These are phyloP conservation scores for Amylostereum areolatum DNA, from an alignment of 1,284 basidiomycete genomes.

Conservation along the genomic window DNA sequence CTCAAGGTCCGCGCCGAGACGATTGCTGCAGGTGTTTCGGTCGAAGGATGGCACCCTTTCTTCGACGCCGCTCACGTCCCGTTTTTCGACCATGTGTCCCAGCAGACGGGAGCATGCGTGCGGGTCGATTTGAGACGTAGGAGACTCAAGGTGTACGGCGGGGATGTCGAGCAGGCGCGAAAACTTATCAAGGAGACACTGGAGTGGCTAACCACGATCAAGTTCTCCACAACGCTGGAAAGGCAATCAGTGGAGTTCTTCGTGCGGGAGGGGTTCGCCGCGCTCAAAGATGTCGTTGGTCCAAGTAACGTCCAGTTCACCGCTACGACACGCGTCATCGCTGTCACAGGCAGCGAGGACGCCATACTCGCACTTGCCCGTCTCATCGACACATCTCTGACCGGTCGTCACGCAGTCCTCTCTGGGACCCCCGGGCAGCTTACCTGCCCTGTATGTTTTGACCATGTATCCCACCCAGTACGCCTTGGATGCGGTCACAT, in stretches of 20 bases:
- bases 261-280: slow-evolving; percentile 37
- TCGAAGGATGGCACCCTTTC: slow-evolving; percentile 43
- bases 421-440: no score
- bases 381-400: slow-evolving; percentile 35
- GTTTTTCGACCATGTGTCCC: slow-evolving; percentile 29
- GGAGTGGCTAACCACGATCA: slow-evolving; percentile 32
- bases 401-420: slow-evolving; percentile 3
- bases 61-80: slow-evolving; percentile 23
- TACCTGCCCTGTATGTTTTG: background rate
- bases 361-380: slow-evolving; percentile 35
- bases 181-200: slow-evolving; percentile 36
- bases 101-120: slow-evolving; percentile 33
- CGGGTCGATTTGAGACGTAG: slow-evolving; percentile 35
- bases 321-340: slow-evolving; percentile 29
- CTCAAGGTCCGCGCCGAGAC: slow-evolving; percentile 55
- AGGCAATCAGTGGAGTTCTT: slow-evolving; percentile 38
- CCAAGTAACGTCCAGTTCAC: slow-evolving; percentile 41
- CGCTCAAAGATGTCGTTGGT: slow-evolving; percentile 41
- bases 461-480: background rate
- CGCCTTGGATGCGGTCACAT: background rate
- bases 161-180: slow-evolving; percentile 31
- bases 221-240: slow-evolving; percentile 31
- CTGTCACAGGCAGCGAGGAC: slow-evolving; percentile 43
- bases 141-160: slow-evolving; percentile 36
- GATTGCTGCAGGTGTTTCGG: slow-evolving; percentile 41